Conservation (phyloP, 257 asterid species). For the Fraxinus cuspidata region DNA sequence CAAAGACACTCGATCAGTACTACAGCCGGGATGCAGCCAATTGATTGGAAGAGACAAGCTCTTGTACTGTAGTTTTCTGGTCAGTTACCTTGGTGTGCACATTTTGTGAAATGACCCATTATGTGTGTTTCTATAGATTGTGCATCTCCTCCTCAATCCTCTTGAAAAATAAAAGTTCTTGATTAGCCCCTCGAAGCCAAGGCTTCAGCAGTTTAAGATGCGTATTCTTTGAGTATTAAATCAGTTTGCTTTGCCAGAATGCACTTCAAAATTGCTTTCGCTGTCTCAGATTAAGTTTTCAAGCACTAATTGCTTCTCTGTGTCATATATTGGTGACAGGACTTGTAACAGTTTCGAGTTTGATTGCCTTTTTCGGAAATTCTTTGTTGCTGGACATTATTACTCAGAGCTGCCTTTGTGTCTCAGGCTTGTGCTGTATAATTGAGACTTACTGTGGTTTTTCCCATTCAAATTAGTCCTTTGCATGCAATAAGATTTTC, state of each 20-base stretch:
- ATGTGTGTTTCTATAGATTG: neutral
- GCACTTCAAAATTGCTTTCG: neutral
- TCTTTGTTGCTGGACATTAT: neutral
- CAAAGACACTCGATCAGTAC: conserved; percentile 1
- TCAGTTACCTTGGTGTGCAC: neutral
- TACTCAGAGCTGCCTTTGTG: neutral
- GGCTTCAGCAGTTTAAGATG: neutral
- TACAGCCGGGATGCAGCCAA: conserved; percentile 4
- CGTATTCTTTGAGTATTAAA: neutral
- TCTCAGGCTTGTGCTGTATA: neutral
- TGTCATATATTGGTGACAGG: neutral
- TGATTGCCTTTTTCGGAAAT: neutral
- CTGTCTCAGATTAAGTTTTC: neutral
- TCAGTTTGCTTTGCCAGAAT: neutral
- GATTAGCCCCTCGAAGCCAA: neutral
- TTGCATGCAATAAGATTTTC: neutral
- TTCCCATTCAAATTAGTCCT: neutral
- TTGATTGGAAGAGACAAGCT: neutral
- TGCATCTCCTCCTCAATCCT: neutral
- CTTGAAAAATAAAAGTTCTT: neutral
- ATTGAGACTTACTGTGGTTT: too few relatives aligned
- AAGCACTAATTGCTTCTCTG: neutral
- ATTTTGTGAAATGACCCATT: neutral
- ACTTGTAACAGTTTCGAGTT: neutral
- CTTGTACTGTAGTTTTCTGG: neutral